Evolutionary conservation across 768 basidiomycete genomes (phyloP), one percentile per base, ranked within the genome.

Genomic region (Flagelloscypha sp.): DNA sequence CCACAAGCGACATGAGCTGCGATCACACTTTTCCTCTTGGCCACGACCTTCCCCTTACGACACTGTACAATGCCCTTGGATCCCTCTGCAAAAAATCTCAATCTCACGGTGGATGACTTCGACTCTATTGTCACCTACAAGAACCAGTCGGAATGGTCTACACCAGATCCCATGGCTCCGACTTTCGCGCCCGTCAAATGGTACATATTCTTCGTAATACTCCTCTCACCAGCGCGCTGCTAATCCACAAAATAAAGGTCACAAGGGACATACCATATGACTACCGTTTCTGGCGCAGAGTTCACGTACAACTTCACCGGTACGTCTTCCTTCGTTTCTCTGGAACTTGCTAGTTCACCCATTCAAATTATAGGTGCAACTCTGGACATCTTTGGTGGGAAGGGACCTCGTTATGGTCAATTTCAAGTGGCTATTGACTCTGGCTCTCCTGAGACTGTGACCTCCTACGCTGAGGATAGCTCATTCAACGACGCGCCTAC

Each of bases 81-180:
- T 38, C n/a, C 48, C 12, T 48, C 58, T 23, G 66, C 68, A 8
- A 57, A 65, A 7, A 68, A 68, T 43, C 40, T 44, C 22, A 70
- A 70, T 36, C 47, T 69, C 15, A 68, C 67, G 6, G 59, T 67
- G 15, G 67, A 68, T 38, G 68, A 70, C 47, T 70, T 69, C 41
- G 67, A 69, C 52, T 63, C 62, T 25, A 48, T 69, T 3, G 42
- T 69, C 10, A 50, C 57, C 2, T 70, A 65, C 42, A 47, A 49
- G 4, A 57, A 65, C 47, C 62, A 62, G 37, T 51, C 57, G 6
- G 52, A 41, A 16, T 69, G 68, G 68, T 38, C 52, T 33, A 68
- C 66, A 2, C 66, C 68, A 13, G 67, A 70, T 50, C 67, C 68
- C n/a, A 66, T 7, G 61, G 53, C 24, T 35, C 56, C 6, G 46